Evolutionary conservation across 129 eudicot species (phyloP).

Genomic region (Arctium lappa): DNA sequence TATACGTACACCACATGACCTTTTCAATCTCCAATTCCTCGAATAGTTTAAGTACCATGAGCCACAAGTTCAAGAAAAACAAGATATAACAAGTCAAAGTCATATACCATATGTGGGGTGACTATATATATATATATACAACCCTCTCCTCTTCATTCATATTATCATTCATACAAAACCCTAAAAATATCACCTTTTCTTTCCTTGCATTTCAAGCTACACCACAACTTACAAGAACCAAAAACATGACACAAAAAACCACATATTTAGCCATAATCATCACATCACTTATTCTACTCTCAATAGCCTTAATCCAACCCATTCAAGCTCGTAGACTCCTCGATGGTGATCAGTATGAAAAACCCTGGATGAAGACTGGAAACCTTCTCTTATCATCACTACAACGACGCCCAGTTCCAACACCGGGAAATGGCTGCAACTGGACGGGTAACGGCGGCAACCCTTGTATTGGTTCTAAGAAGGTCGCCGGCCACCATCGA

Average conservation of each 20-base stretch:
- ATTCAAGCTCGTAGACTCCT: slow-evolving; percentile 19
- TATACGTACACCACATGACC: neutral
- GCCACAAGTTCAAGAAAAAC: neutral
- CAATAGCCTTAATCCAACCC: neutral
- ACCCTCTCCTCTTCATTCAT: neutral
- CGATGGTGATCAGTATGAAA: slow-evolving; percentile 1
- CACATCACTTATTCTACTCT: neutral
- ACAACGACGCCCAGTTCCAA: neutral
- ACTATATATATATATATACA: neutral
- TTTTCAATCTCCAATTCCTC: neutral
- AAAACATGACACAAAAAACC: neutral
- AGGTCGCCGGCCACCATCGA: neutral
- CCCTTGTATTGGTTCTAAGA: slow-evolving; percentile 19
- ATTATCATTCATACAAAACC: neutral
- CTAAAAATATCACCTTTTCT: neutral
- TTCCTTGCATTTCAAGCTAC: neutral
- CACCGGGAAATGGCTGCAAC: slow-evolving; percentile 24
- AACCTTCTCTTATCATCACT: slow-evolving; percentile 1
- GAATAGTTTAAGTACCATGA: neutral
- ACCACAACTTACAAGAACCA: neutral
- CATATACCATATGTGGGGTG: neutral
- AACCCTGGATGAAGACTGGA: neutral
- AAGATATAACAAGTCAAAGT: neutral
- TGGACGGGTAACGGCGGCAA: neutral
- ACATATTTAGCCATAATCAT: neutral